Percentiles rank a stretch among this genome's conserved stretches.
Conservation (phyloP, 2,329 filamentous ascomycete genomes). For the Neofusicoccum sp. region DNA sequence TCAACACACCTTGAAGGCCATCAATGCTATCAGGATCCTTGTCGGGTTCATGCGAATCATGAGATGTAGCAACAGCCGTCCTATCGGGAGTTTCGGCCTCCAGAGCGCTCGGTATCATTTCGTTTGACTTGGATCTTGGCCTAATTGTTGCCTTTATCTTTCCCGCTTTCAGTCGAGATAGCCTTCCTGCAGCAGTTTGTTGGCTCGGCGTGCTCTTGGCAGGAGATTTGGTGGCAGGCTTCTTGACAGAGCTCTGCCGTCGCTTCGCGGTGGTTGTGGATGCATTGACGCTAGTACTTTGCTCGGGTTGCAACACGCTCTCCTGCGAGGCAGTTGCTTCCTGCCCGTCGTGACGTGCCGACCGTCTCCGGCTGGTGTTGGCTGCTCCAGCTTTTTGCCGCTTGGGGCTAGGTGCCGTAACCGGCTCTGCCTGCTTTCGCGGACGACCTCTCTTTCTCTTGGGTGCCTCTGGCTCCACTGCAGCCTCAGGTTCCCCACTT, state of each 20-base stretch:
- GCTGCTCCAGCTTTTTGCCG: not conserved
- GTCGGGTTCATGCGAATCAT: not conserved
- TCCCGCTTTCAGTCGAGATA: too few species aligned
- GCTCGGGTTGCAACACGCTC: too few species aligned
- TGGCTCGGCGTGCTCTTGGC: too few species aligned
- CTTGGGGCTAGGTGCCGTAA: not conserved
- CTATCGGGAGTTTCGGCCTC: too few species aligned
- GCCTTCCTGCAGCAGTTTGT: too few species aligned
- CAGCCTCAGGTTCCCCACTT: not conserved
- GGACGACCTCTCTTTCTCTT: not conserved
- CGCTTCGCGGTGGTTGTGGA: not conserved
- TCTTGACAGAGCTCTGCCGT: not conserved
- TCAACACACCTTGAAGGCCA: not conserved
- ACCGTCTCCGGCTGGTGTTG: not conserved
- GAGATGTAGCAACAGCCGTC: not conserved
- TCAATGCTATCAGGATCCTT: not conserved
- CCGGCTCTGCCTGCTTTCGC: not conserved
- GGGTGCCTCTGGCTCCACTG: not conserved
- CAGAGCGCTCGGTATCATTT: too few species aligned
- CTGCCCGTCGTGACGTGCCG: not conserved
- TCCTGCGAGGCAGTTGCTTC: not conserved
- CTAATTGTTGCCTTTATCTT: too few species aligned
- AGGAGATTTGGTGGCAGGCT: not conserved
- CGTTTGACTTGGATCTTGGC: too few species aligned
- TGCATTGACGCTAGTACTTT: not conserved